Conservation (phyloP, 371 early-diverging fungal species). For the Mucor circinelloides region DNA sequence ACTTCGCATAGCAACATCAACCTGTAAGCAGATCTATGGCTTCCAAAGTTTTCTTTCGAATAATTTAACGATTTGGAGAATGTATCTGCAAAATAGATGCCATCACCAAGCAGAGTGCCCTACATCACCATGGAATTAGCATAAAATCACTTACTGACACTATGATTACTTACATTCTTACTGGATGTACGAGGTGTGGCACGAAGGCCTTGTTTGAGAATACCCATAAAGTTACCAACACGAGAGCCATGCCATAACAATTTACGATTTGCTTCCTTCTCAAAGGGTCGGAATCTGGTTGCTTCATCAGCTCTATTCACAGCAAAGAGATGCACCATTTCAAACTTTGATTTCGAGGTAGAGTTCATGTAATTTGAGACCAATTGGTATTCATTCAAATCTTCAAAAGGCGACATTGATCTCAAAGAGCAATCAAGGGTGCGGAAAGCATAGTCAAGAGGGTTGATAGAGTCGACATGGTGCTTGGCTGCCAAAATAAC, state of each 20-base stretch:
- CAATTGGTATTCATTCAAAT: slow-evolving; percentile 32
- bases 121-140: slow-evolving; percentile 6
- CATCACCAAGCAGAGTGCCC: slow-evolving; percentile 55
- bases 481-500: slow-evolving; percentile 58
- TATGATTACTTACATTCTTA: slow-evolving; percentile 27
- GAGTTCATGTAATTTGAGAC: slow-evolving; percentile 48
- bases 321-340: slow-evolving; percentile 43
- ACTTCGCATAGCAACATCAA: slow-evolving; percentile 62
- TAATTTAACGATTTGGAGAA: slow-evolving; percentile 54
- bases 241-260: slow-evolving; percentile 58
- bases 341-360: slow-evolving; percentile 28
- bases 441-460: slow-evolving; percentile 56
- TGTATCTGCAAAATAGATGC: slow-evolving; percentile 66
- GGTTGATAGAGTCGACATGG: slow-evolving; percentile 35
- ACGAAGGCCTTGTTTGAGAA: slow-evolving; percentile 51
- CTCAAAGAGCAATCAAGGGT: slow-evolving; percentile 43
- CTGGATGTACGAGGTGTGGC: slow-evolving; percentile 28
- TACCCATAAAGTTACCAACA: slow-evolving; percentile 48
- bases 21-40: slow-evolving; percentile 19
- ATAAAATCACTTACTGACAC: neutral
- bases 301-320: slow-evolving; percentile 36
- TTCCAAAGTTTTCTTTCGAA: slow-evolving; percentile 18
- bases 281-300: slow-evolving; percentile 26
- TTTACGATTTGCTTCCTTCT: slow-evolving; percentile 34
- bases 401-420: slow-evolving; percentile 11